These are phyloP conservation scores for Pestalotiopsis sp. DNA, from an alignment of 2,329 filamentous ascomycete genomes.

Conservation along the genomic window DNA sequence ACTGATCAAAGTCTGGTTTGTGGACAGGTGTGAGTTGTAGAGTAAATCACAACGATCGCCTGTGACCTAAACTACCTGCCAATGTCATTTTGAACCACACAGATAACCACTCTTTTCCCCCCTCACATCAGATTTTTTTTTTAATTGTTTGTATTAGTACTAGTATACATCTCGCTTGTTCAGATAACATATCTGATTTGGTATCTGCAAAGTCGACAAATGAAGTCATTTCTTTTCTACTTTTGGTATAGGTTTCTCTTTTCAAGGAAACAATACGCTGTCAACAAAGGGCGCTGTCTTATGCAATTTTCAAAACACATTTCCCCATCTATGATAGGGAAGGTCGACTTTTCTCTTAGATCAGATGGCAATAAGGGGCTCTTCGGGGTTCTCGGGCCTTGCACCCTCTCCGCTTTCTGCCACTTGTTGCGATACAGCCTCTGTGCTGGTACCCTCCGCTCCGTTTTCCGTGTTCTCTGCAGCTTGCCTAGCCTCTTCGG, in stretches of 20 bases:
- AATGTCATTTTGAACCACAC: too few species aligned
- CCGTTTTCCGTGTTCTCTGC: neutral
- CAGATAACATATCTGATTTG: neutral
- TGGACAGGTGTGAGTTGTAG: too few species aligned
- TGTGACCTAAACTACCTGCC: too few species aligned
- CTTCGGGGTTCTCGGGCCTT: neutral
- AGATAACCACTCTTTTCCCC: neutral
- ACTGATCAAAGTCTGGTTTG: too few species aligned
- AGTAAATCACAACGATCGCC: too few species aligned
- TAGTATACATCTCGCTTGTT: neutral
- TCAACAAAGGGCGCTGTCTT: neutral
- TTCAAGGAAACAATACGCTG: neutral
- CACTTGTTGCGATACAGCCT: neutral
- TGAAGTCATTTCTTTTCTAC: neutral
- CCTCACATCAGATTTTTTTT: neutral
- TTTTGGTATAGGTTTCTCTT: neutral
- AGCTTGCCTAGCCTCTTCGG: neutral
- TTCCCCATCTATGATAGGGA: neutral
- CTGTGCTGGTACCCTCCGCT: neutral
- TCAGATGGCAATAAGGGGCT: conserved; percentile 9
- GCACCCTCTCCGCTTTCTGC: neutral
- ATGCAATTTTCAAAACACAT: neutral
- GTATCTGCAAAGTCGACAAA: neutral
- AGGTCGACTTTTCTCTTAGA: neutral
- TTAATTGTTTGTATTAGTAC: neutral